Base-by-base conservation (phyloP, 306 rosid species). In the Trifolium fragiferum region DNA sequence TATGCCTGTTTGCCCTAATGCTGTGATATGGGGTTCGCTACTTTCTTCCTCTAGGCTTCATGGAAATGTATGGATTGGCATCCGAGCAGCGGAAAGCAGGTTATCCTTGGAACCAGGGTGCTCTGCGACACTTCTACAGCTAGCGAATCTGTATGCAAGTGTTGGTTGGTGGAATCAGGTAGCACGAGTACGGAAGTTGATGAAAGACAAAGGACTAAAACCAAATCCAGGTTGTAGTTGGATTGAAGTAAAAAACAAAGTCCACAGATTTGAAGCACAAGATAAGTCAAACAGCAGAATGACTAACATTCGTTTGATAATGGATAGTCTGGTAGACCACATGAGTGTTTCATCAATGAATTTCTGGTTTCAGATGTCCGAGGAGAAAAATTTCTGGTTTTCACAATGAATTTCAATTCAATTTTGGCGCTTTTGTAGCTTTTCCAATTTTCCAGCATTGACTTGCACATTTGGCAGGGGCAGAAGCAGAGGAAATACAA, bases 11-110 rank as follows among this genome's bases (percentile, higher is more conserved):
- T 14, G 6, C 73, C 93, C 98, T 47, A 93, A 89, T 50, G 89
- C 98, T 8, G 85, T 90, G 13, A 80, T 90, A 41, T 93, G 97
- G 97, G 98, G 97, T 46, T 89, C 98, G 2, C 86, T 90, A 51
- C 90, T 90, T 14, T 86, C 92, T 33, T 88, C 97, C 59, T 82
- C 93, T 55, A 85, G 90, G 82, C 83, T 86, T 76, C 90, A 90
- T 65, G 88, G 96, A 78, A 80, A 75, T 37, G 86, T 93, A 40
- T 80, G 86, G 92, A 70, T 90, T 54, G 93, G 93, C 77, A 84
- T 93, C 46, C 67, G 79, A 82, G 97, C 98, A 30, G 93, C 93
- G 7, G 90, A 90, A 80, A 82, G 84, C 44, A 86, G 91, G 87
- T 76, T 90, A 60, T 73, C 70, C 15, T 78, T 89, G 77, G 89